Conservation (phyloP, 2,329 filamentous ascomycete genomes). For the Tothia fuscella region DNA sequence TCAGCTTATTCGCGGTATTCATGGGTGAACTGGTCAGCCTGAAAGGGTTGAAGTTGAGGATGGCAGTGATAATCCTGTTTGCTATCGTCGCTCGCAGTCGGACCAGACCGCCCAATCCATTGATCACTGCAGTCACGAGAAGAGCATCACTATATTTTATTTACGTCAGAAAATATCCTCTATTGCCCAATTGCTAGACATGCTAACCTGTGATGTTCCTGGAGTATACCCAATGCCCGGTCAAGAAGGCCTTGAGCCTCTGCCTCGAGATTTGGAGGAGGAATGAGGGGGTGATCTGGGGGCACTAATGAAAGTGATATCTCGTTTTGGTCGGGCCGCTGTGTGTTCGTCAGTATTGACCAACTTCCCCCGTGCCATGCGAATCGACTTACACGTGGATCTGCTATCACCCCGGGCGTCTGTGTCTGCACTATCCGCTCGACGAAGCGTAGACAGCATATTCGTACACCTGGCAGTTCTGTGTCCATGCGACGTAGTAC, state of each 20-base stretch:
- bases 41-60: slow-evolving; percentile 86
- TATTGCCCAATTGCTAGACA: slow-evolving; percentile 9
- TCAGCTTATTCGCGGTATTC: slow-evolving; percentile 67
- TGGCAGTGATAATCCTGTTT: slow-evolving; percentile 71
- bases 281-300: slow-evolving; percentile 67
- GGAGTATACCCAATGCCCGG: slow-evolving; percentile 70
- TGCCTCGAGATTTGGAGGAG: slow-evolving; percentile 73
- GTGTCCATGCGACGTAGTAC: slow-evolving; percentile 70
- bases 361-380: slow-evolving; percentile 9
- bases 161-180: slow-evolving; percentile 2
- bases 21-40: slow-evolving; percentile 66
- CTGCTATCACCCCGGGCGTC: slow-evolving; percentile 68
- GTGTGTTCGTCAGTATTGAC: slow-evolving; percentile 17
- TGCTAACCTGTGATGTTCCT: slow-evolving; percentile 74
- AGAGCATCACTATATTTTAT: slow-evolving; percentile 66
- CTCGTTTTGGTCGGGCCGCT: slow-evolving; percentile 66
- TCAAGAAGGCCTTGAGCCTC: slow-evolving; percentile 87
- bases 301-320: slow-evolving; percentile 80
- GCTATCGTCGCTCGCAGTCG: slow-evolving; percentile 69
- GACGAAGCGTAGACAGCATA: slow-evolving; percentile 96
- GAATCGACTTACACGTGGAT: slow-evolving; percentile 58
- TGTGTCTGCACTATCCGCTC: slow-evolving; percentile 89
- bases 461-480: slow-evolving; percentile 61
- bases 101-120: slow-evolving; percentile 72
- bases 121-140: slow-evolving; percentile 81